Base-by-base conservation (phyloP, 495 filamentous ascomycete genomes). In the Penicillium fimorum region DNA sequence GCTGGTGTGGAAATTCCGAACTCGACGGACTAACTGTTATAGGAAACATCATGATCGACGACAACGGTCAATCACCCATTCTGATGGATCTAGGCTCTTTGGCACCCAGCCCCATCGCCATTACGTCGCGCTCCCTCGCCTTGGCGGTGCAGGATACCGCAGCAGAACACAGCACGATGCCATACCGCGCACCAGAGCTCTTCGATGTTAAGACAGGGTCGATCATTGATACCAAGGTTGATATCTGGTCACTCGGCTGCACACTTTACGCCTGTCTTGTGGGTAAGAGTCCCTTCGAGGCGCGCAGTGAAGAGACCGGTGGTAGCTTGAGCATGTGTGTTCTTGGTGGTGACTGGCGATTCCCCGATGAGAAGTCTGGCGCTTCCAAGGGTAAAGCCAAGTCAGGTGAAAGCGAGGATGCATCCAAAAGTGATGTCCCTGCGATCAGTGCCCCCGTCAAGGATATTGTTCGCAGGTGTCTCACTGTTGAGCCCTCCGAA, bases 81-180 rank as follows among this genome's bases (percentile, higher is more conserved):
- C 79, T 98, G n/a, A 98, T 98, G 95, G 94, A 98, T 70, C 85
- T 98, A 20, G 94, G 94, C 42, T 97, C 92, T 17, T 77, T 98
- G 30, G 87, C 91, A 30, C 89, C 88, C 3, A 90, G 90, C 0
- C 95, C 94, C 0, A 90, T 90, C 47, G 84, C 90, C n/a, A 94
- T 98, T 59, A 96, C 94, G 10, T 92, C 89, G 15, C 88, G 95
- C 20, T 93, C 91, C 3, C 81, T 96, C 9, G 94, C 94, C 18
- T 80, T 98, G 57, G 88, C 89, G 4, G 89, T 93, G 12, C 94
- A 98, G 72, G 94, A 98, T 62, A 88, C 83, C 17, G 94, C 94
- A 8, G 94, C 92, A 8, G 94, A 98, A 69, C 93, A 97, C 76
- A 91, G 86, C 58, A 98, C 94, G 13, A 97, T 98, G 92, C 93